A percentile compares a stretch with the other conserved stretches of the same genome.
These are phyloP conservation scores for Talaromyces sp. DNA, from an alignment of 2,329 filamentous ascomycete species.

Conservation along the genomic window DNA sequence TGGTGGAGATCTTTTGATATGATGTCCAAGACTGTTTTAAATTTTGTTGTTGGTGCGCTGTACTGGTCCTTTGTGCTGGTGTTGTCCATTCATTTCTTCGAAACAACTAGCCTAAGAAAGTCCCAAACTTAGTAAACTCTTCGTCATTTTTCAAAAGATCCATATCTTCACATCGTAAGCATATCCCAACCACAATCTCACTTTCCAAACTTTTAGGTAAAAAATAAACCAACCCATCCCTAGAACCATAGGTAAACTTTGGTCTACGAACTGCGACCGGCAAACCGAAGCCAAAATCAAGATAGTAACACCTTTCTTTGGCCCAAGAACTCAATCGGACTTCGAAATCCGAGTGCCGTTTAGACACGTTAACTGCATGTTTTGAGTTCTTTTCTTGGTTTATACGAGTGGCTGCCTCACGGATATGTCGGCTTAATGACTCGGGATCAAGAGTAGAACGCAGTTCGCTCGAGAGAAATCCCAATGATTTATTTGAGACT, in stretches of 20 bases:
- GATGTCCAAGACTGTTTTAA: background rate
- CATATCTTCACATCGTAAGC: slow-evolving; percentile 50
- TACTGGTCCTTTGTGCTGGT: background rate
- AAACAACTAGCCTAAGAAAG: slow-evolving; percentile 31
- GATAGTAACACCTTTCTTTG: slow-evolving; percentile 43
- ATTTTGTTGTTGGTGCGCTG: background rate
- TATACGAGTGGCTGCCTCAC: slow-evolving; percentile 41
- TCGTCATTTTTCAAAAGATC: slow-evolving; percentile 42
- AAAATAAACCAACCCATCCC: slow-evolving; percentile 50
- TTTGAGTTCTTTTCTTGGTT: background rate
- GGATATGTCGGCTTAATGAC: slow-evolving; percentile 36
- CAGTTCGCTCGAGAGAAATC: slow-evolving; percentile 37
- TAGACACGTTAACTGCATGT: slow-evolving; percentile 27
- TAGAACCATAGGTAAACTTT: slow-evolving; percentile 37
- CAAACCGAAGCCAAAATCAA: slow-evolving; percentile 51
- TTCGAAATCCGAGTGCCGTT: slow-evolving; percentile 39
- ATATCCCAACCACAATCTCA: slow-evolving; percentile 45
- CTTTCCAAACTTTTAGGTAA: slow-evolving; percentile 46
- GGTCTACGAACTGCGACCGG: slow-evolving; percentile 51
- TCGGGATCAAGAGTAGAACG: slow-evolving; percentile 39
- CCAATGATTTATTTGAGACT: slow-evolving; percentile 31
- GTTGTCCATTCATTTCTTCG: too few species aligned
- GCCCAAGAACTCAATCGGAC: slow-evolving; percentile 57
- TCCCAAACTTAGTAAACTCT: slow-evolving; percentile 41
- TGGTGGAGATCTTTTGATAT: slow-evolving; percentile 20